phyloP scores from a whole-genome alignment of 345 rosid genomes.

The Gossypium longicalyx region DNA sequence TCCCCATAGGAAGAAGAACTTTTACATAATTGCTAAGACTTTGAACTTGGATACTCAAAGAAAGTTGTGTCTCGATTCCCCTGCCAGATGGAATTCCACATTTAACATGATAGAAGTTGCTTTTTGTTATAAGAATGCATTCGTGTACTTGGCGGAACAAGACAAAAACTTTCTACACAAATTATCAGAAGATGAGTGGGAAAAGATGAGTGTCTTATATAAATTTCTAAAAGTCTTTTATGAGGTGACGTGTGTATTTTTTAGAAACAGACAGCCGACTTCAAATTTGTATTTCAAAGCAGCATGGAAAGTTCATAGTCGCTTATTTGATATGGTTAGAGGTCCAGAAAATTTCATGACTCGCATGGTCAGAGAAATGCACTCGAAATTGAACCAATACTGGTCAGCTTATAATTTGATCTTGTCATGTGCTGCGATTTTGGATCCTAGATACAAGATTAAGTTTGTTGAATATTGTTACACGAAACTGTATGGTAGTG shows the following conservation, averaged over 20 bases:
- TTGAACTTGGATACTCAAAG: constrained; percentile 18
- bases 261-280: constrained; percentile 19
- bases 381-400: constrained; percentile 20
- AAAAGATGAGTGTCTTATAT: constrained; percentile 14
- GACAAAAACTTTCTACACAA: constrained; percentile 19
- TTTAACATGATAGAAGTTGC: constrained; percentile 29
- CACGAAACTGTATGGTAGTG: constrained; percentile 24
- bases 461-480: constrained; percentile 29
- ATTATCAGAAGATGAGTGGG: constrained; percentile 29
- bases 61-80: constrained; percentile 25
- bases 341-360: constrained; percentile 26
- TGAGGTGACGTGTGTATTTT: constrained; percentile 19
- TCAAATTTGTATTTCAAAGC: constrained; percentile 27
- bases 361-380: constrained; percentile 21
- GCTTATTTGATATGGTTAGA: constrained; percentile 14
- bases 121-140: constrained; percentile 20
- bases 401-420: constrained; percentile 26
- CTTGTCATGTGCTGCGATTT: constrained; percentile 24
- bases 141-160: constrained; percentile 19
- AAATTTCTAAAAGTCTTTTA: constrained; percentile 24
- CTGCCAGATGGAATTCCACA: constrained; percentile 22
- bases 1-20: constrained; percentile 19
- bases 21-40: constrained; percentile 22
- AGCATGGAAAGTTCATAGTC: constrained; percentile 21
- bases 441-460: constrained; percentile 28